Base-by-base conservation (phyloP, 2,329 filamentous ascomycete species). In the Fusarium abutilonis region DNA sequence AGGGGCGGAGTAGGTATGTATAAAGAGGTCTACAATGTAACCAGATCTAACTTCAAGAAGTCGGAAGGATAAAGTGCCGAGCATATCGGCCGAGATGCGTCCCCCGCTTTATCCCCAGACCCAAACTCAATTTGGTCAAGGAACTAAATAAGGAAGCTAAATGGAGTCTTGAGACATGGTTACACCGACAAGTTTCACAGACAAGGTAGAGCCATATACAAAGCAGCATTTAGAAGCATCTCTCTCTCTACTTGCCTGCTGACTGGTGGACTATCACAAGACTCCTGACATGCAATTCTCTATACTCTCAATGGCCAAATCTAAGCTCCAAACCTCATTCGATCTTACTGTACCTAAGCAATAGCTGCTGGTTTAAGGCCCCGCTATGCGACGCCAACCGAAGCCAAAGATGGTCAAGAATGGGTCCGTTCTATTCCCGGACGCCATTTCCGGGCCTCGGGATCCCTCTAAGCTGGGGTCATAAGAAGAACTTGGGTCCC, bases 371-470 rank as follows among this genome's bases (percentile, higher is more conserved):
- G 42, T 54, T 46, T 52, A 41, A 46, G 4, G 41, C 31, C 48
- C 40, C 62, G 39, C 43, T 32, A 44, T 52, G 55, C 60, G 60
- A 59, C 60, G 64, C 57, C 50, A 67, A 19, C 64, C 64, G 64
- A 66, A 60, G 48, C 55, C 23, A 43, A 55, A 55, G 39, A 41
- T 35, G 50, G 29, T 48, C 47, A 53, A 40, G 53, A 42, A 43
- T 46, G 52, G 41, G 21, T 32, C 62, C 62, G 65, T 41, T 35
- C 51, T 66, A 68, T 68, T 42, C 42, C 66, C 65, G 66, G 55
- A 51, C 48, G 42, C 51, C 67, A 68, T 66, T 59, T 52, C 56
- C 66, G 64, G 52, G 52, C 21, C n/a, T 64, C 62, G 62, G 63
- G 46, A 17, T 41, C 28, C 52, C 52, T 56, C 55, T 40, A 56